Evolutionary conservation across 148 eudicot species (phyloP), one percentile per base, ranked within the genome.

Genomic region (Amaranthus palmeri): DNA sequence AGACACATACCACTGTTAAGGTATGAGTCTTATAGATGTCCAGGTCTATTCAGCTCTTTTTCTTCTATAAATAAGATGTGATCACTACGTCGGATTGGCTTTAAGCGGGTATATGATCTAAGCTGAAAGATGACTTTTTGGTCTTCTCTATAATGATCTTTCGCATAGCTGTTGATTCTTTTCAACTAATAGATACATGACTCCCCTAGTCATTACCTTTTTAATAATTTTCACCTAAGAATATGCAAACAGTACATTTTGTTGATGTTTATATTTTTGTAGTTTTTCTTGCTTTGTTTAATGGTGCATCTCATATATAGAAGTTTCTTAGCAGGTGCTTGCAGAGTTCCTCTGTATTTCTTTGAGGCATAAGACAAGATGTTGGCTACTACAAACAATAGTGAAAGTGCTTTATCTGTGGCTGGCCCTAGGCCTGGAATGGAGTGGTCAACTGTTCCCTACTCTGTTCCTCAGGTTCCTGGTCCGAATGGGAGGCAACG

Each of bases 401-500:
- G 80, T 64, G 98, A 91, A 74, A 87, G 80, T 80, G 85, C 97
- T 73, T 67, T 95, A 67, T 95, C 97, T n/a, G 85, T 89, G 52
- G 74, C 86, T 65, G 93, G 97, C 55, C 86, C 90, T 47, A 85
- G 88, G 78, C 96, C 98, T 44, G 76, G 76, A 71, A 88, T 90
- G 89, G 98, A 89, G 25, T 75, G 92, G 86, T 91, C 97, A 54
- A 67, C 89, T 64, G 72, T 83, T 46, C 80, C 85, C 18, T 82
- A 83, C 68, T 54, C 71, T 69, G 87, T 84, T 71, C 85, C 92
- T 71, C 88, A 85, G 55, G 87, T 74, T 25, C 78, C 81, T 13
- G 93, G 87, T 55, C 81, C 97, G 43, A 89, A 85, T 65, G 98
- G 98, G 61, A 88, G 88, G 73, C 93, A 85, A 65, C 80, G 97